Evolutionary conservation across 495 filamentous ascomycete genomes (phyloP), one percentile per base, ranked within the genome.

Genomic region (Neurospora sp.): DNA sequence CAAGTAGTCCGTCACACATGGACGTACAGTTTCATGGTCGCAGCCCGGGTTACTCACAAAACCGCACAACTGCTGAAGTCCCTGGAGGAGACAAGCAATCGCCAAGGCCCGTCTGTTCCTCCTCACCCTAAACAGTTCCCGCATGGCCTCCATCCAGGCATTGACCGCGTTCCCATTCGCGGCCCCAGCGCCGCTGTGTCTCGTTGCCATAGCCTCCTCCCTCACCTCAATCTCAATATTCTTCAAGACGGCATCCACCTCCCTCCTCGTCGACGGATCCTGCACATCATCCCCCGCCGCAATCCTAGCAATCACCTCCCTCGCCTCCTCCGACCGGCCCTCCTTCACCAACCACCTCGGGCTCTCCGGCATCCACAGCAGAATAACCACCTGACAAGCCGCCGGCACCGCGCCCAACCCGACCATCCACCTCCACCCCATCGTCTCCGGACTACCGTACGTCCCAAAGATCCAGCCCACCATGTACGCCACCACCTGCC

Each of bases 351-450:
- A 85, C 93, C 93, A 97, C 31, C 94, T 85, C 42, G 94, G 94
- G 7, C 91, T 94, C 81, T 98, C 94, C 0, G 94, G 93, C 85
- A 97, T 88, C 48, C 88, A 78, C 3, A 88, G 71, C 73, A 97
- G 82, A 31, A 94, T 79, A 0, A 85, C 76, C 42, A 88, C 87
- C 79, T 97, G 94, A 9, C 93, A 72, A 4, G 88, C 82, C 8
- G 94, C 94, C 0, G 94, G 94, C 69, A 90, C 71, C 37, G 91
- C 93, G 3, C 94, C 94, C 11, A 98, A 82, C 0, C 94, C 94
- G 1, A 98, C 93, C 86, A 96, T 92, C 90, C 92, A 96, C 72
- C 94, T 84, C 94, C 94, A 98, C 27, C 91, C 93, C 14, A 78
- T 83, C 14, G 78, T 83, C 70, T 76, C 78, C 46, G 76, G 72